phyloP scores from a whole-genome alignment of 805 yeast genomes.

The Starmerella vaccinii region DNA sequence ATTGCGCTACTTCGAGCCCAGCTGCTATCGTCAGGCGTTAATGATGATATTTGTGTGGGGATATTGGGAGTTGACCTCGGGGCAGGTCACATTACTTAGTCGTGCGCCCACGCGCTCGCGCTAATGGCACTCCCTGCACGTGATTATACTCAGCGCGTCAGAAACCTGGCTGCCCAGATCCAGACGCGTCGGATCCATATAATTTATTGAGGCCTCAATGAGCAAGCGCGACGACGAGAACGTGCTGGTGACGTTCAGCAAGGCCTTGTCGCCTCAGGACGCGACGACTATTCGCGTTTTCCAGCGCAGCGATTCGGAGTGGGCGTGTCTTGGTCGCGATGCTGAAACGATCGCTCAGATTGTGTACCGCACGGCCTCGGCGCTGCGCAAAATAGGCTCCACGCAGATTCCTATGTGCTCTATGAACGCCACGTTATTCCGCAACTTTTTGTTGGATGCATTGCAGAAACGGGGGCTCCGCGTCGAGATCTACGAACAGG shows the following conservation, averaged over 20 bases:
- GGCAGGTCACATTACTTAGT: no score
- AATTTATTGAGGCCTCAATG: neutral
- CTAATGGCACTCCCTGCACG: no score
- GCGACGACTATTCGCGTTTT: slow-evolving; percentile 47
- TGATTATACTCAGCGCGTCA: neutral
- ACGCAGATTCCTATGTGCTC: slow-evolving; percentile 40
- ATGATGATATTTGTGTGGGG: no score
- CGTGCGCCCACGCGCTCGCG: no score
- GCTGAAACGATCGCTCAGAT: slow-evolving; percentile 74
- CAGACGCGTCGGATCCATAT: neutral
- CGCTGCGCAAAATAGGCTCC: slow-evolving; percentile 43
- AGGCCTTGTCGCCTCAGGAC: slow-evolving; percentile 20
- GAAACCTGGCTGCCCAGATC: neutral
- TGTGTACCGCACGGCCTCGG: slow-evolving; percentile 74
- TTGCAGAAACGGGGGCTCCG: slow-evolving; percentile 63
- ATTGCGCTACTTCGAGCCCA: no score
- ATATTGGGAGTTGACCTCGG: no score
- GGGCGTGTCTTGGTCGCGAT: slow-evolving; percentile 61
- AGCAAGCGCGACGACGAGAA: slow-evolving; percentile 36
- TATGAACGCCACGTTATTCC: slow-evolving; percentile 62
- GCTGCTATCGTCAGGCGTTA: no score
- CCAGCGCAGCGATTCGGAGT: slow-evolving; percentile 66
- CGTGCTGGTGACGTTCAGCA: slow-evolving; percentile 28
- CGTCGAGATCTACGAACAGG: slow-evolving; percentile 65
- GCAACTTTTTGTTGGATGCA: slow-evolving; percentile 52